A percentile compares a stretch with the other conserved stretches of the same genome.
These are phyloP conservation scores for Leavenworthia alabamica DNA, from an alignment of 345 rosid genomes.

Conservation along the genomic window DNA sequence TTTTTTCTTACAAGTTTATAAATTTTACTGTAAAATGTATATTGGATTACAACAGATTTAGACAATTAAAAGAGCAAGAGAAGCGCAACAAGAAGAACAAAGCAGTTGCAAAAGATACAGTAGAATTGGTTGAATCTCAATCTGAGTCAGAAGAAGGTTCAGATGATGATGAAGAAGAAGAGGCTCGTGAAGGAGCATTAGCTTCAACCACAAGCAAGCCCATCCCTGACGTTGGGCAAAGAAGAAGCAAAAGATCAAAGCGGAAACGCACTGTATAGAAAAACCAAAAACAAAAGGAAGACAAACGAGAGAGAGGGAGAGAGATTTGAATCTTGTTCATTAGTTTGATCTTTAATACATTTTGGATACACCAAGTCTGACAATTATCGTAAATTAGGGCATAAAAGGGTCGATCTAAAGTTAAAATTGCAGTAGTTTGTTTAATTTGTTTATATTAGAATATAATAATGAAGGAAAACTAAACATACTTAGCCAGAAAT, in stretches of 20 bases:
- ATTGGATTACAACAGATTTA: conserved; percentile 49
- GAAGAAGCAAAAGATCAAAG: conserved; percentile 88
- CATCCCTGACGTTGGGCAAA: conserved; percentile 52
- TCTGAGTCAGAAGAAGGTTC: conserved; percentile 60
- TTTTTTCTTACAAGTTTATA: background rate
- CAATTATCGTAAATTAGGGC: conserved; percentile 6
- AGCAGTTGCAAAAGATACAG: conserved; percentile 46
- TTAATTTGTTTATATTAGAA: background rate
- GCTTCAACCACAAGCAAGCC: conserved; percentile 54
- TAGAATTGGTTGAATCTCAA: conserved; percentile 37
- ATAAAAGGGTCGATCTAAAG: conserved; percentile 9
- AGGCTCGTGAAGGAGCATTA: conserved; percentile 62
- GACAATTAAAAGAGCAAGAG: conserved; percentile 67
- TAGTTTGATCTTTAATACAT: conserved; percentile 19
- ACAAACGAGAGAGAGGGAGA: conserved; percentile 1
- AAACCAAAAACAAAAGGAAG: background rate
- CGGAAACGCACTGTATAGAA: conserved; percentile 69
- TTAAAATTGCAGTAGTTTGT: background rate
- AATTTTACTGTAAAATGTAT: background rate
- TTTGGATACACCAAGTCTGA: conserved; percentile 17
- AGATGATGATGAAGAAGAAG: conserved; percentile 58
- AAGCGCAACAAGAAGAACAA: conserved; percentile 48
- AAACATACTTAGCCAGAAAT: background rate
- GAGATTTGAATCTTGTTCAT: background rate
- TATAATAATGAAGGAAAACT: background rate